Evolutionary conservation across 2,329 filamentous ascomycete species (phyloP), one percentile per base, ranked within the genome.

Genomic region (Simplicillium sp.): DNA sequence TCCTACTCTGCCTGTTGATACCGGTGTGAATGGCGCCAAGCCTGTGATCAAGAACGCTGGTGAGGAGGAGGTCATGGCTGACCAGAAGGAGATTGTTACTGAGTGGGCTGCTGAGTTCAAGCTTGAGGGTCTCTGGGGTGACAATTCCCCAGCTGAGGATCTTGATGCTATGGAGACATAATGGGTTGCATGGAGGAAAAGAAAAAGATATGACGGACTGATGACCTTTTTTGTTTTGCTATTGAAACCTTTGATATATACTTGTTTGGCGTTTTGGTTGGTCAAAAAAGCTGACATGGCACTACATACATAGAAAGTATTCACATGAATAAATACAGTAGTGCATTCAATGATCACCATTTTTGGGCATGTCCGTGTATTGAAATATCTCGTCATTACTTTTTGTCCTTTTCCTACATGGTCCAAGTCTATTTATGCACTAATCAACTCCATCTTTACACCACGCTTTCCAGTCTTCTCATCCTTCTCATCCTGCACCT

Each of bases 101-200:
- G 82, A 94, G 59, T 94, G 90, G 88, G 86, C 89, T 7, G 80
- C 86, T 53, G 90, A 97, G 63, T 97, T 98, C 65, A 89, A 90
- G 68, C 73, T 98, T 8, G 92, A 96, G 46, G 92, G 87, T 2
- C 66, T 98, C 12, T 97, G 86, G 84, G 88, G 86, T 11, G 81
- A 87, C 56, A 79, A 57, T 18, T 58, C 50, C 15, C 55, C 46
- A 25, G 54, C 46, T 28, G 56, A 43, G 14, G 55, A 53, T 7
- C 64, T 48, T 4, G 71, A 74, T 43, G 67, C 63, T 39, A 77
- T 78, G 75, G 62, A 72, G 58, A 67, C 71, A 53, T 73, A 62
- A 50, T 44, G 20, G 20, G 20, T 25, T 25, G 20, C 20, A 25
- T 25, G 11, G 36, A 39, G 25, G 35, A 17, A 7, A 35, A 38